Evolutionary conservation across 371 early-diverging fungal species (phyloP), one percentile per base, ranked within the genome.

Genomic region (Syncephalis fuscata): DNA sequence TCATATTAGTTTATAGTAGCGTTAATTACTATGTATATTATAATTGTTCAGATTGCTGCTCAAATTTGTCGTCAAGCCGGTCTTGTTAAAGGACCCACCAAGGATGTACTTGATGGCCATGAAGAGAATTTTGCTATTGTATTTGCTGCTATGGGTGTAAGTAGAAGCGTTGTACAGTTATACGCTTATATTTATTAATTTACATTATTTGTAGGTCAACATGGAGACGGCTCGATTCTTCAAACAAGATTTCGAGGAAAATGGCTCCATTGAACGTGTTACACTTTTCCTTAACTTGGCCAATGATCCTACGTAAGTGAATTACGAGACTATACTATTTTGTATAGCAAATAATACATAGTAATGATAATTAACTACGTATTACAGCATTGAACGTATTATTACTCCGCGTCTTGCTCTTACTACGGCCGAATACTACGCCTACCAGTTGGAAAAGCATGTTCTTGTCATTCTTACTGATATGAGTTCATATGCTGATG

Each of bases 201-300:
- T 20, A 15, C 16, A 15, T 24, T 24, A 27, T n/a, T 39, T 43
- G 0, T 46, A 58, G 59, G 59, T 96, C 57, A 99, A 98, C 74
- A 92, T 98, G 92, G 99, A 99, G 73, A 99, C 99, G 3, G 99
- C 99, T 46, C 82, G 96, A 49, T 99, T 93, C 84, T 99, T 99
- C 69, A 98, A 95, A 73, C 93, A 97, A 70, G 95, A 94, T 64
- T 99, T 99, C 68, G 99, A 98, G 66, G 96, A 96, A 70, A 97
- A 94, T 66, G 99, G 99, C 48, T 94, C 98, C 24, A 85, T 98
- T 58, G 99, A 99, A 62, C 83, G 99, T 59, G 98, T 98, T 24
- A 89, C 98, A 21, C 74, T 99, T 58, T 99, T 99, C 86, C 74
- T 99, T 46, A 99, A 99, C 74, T 73, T 99, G 78, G 99, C 99